Conservation (phyloP, 1,284 basidiomycete species). For the Tremellales sp. region DNA sequence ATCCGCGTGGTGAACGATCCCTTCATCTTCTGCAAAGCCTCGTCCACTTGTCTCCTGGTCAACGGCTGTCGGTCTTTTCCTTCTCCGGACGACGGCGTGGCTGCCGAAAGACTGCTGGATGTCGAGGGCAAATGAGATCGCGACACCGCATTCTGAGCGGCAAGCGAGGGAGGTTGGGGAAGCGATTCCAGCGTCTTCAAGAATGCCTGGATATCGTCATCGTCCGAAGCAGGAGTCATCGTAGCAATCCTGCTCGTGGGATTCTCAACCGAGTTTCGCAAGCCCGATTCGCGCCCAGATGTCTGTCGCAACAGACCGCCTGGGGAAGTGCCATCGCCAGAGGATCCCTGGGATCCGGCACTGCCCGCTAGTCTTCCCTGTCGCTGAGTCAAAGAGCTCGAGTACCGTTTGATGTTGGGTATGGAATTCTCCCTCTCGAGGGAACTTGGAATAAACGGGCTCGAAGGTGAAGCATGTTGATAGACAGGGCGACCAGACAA, state of each 20-base stretch:
- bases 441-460: conserved; percentile 38
- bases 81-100: conserved; percentile 4
- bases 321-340: conserved; percentile 23
- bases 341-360: conserved; percentile 20
- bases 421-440: conserved; percentile 26
- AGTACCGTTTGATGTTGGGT: conserved; percentile 42
- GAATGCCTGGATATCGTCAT: conserved; percentile 47
- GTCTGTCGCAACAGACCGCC: conserved; percentile 25
- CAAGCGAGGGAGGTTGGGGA: conserved; percentile 35
- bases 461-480: conserved; percentile 23
- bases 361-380: conserved; percentile 17
- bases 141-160: conserved; percentile 23
- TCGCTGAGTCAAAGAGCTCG: conserved; percentile 35
- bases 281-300: conserved; percentile 31
- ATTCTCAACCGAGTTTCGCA: conserved; percentile 31
- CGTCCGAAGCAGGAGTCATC: conserved; percentile 22
- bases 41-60: conserved; percentile 42
- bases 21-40: conserved; percentile 40
- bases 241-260: not conserved
- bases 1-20: conserved; percentile 30
- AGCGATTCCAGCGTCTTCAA: conserved; percentile 43
- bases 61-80: conserved; percentile 27
- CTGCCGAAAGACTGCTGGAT: conserved; percentile 29
- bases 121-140: conserved; percentile 28
- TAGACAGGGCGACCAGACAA: conserved; percentile 23